A percentile compares a stretch with the other conserved stretches of the same genome.
phyloP scores from a whole-genome alignment of 805 yeast species.

The Wickerhamiella brachini region DNA sequence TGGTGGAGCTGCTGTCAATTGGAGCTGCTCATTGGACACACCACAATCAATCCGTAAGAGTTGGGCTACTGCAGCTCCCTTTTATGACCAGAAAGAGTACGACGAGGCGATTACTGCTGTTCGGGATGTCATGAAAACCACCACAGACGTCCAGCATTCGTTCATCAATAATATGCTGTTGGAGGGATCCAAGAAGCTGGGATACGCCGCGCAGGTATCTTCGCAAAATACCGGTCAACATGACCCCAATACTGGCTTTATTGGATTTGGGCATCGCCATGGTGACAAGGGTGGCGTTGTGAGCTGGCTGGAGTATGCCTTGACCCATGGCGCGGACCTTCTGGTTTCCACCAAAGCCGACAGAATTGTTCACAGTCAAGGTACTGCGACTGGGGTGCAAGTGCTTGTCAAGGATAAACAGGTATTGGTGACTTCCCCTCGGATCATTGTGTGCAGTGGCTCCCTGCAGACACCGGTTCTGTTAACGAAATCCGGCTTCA shows the following conservation, averaged over 20 bases:
- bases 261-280: conserved; percentile 36
- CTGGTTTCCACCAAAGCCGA: conserved; percentile 33
- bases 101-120: conserved; percentile 35
- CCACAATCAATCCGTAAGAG: conserved; percentile 37
- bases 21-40: conserved; percentile 40
- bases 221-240: conserved; percentile 34
- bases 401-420: conserved; percentile 23
- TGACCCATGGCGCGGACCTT: conserved; percentile 32
- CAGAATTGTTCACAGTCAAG: conserved; percentile 27
- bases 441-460: conserved; percentile 35
- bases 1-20: conserved; percentile 45
- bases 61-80: conserved; percentile 37
- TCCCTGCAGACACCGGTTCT: conserved; percentile 36
- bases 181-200: conserved; percentile 33
- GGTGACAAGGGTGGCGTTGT: conserved; percentile 40
- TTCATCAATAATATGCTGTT: conserved; percentile 31
- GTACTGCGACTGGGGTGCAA: conserved; percentile 33
- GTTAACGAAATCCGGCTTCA: conserved; percentile 35
- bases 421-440: conserved; percentile 28
- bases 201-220: conserved; percentile 29
- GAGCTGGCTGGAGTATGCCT: conserved; percentile 38
- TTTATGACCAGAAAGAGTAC: conserved; percentile 31
- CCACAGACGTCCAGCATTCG: conserved; percentile 31
- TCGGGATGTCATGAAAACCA: conserved; percentile 35
- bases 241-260: conserved; percentile 34